Evolutionary conservation across 805 yeast genomes (phyloP), one percentile per base, ranked within the genome.

Genomic region (Zygotorulaspora sp.): DNA sequence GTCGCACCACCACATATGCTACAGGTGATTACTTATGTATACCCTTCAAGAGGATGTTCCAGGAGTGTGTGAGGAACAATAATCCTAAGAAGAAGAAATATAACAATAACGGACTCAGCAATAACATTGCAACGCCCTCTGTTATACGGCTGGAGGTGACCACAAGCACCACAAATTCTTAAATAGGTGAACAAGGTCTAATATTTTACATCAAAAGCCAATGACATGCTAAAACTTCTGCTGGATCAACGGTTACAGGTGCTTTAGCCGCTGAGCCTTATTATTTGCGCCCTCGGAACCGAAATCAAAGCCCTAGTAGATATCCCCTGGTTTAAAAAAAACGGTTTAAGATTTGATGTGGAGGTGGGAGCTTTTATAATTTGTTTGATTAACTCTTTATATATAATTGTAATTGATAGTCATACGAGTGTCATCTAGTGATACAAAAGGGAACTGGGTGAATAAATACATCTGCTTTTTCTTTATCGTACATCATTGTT

Each of bases 1-100:
- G 79, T 48, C 62, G 72, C 18, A 5, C 68, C 63, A 43, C 65
- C 66, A 36, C 71, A 69, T 2, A 58, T 60, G n/a, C 53, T 63
- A 38, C 32, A 30, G 43, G 43, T 5, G 40, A 40, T 15, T 62
- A 69, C 25, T 55, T 62, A 6, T 74, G 79, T 50, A 48, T 63
- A 2, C 78, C 79, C 1, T 74, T 74, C 55, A 72, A 64, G 39
- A 48, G 78, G 17, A 34, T 72, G 2, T 73, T 72, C 54, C 56
- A 67, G 17, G 61, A 71, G 40, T 73, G 78, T 50, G 35, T 45
- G 4, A 18, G 10, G 3, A 10, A 11, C 10, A n/a, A 18, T n/a
- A 30, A 30, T 8, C 9, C 9, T 11, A 30, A 17, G 9, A 30
- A 19, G 33, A 30, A 30, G 25, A n/a, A 12, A 17, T 14, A 10